A percentile compares a stretch with the other conserved stretches of the same genome.
phyloP scores from a whole-genome alignment of 805 yeast genomes.

The Candida stauntonica region DNA sequence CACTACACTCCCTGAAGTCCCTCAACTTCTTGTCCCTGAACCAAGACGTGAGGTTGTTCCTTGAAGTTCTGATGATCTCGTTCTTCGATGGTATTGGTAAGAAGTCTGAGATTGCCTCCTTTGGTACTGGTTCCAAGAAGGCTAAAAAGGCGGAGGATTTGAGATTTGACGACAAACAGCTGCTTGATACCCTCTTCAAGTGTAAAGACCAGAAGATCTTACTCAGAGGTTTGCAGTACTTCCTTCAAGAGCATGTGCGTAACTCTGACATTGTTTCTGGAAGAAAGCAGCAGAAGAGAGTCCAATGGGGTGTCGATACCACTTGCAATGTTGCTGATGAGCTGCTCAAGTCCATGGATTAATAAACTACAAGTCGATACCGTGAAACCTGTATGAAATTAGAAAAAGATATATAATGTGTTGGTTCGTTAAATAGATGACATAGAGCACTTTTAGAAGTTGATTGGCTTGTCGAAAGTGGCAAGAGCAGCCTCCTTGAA shows the following conservation, averaged over 20 bases:
- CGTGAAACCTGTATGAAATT: too few species aligned
- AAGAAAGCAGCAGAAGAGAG: constrained; percentile 49
- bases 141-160: constrained; percentile 32
- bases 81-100: constrained; percentile 63
- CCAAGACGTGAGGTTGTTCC: constrained; percentile 57
- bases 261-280: constrained; percentile 47
- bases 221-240: constrained; percentile 62
- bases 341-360: constrained; percentile 25
- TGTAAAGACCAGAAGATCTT: constrained; percentile 56
- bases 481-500: constrained; percentile 97
- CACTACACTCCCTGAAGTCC: constrained; percentile 67
- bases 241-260: constrained; percentile 44
- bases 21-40: constrained; percentile 66
- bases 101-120: constrained; percentile 42
- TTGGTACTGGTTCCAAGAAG: constrained; percentile 28
- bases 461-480: constrained; percentile 86
- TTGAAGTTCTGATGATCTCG: constrained; percentile 70
- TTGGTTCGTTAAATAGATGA: not conserved
- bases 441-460: constrained; percentile 59
- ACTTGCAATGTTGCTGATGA: constrained; percentile 51
- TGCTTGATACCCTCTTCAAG: constrained; percentile 47
- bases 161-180: constrained; percentile 42
- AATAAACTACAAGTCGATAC: not conserved
- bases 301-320: constrained; percentile 63
- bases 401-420: too few species aligned